Base-by-base conservation (phyloP, 2,329 filamentous ascomycete species). In the Trichoderma afroharzianum region DNA sequence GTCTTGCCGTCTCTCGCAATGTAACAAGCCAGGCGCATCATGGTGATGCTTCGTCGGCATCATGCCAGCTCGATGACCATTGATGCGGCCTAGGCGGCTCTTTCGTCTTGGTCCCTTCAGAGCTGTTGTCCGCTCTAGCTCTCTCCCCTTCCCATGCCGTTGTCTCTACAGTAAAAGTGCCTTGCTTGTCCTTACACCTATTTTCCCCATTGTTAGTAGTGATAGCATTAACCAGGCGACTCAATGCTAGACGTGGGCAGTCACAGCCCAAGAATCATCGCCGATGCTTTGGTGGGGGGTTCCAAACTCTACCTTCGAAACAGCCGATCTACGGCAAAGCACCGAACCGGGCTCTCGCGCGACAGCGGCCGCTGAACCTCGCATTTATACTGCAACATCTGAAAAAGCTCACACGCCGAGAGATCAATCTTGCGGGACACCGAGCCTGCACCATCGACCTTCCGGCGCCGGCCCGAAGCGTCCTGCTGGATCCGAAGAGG, bases 371-470 rank as follows among this genome's bases (percentile, higher is more conserved):
- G 77, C 74, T 86, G 81, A 57, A 91, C 85, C 73, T 84, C 79
- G 78, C 89, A 91, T 55, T 86, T 83, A 79, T 89, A 91, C 81
- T 91, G 89, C 78, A 88, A 76, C 83, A 91, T 85, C 76, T 84
- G 82, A 71, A 89, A 78, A 71, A 91, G 82, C 77, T 88, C 84
- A 79, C 89, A 91, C 57, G 82, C 81, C 21, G 82, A 80, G 61
- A 91, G 81, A 69, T 90, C 84, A 73, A 90, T 81, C 62, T 82
- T 73, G 75, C 75, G 74, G 33, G 72, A 72, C 21, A 75, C 73
- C 24, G 80, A 78, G 73, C 73, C 77, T 59, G 79, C 77, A 73
- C 72, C 75, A 36, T 79, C 81, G 39, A 83, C 81, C 78, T 90
- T 90, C 73, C 87, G 86, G 70, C 85, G 85, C 66, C 84, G 85